These are phyloP conservation scores for Fusarium sp. DNA, from an alignment of 2,329 filamentous ascomycete species.

Conservation along the genomic window DNA sequence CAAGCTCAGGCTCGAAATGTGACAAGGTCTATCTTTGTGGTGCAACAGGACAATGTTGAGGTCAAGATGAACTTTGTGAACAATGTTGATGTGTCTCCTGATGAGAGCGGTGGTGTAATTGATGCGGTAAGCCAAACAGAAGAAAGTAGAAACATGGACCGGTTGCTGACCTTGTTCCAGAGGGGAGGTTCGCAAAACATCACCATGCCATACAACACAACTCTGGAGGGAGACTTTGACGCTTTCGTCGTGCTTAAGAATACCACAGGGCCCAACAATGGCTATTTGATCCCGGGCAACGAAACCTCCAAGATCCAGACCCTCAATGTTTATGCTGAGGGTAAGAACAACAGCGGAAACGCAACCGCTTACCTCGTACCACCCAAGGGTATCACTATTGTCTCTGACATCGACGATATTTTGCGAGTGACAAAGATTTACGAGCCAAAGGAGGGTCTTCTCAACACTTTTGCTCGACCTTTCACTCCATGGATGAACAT, in stretches of 20 bases:
- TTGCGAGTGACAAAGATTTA: conserved; percentile 85
- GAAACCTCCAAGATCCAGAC: conserved; percentile 71
- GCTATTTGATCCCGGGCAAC: conserved; percentile 69
- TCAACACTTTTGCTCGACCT: conserved; percentile 78
- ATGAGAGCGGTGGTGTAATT: conserved; percentile 63
- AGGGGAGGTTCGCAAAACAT: conserved; percentile 70
- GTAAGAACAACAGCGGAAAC: conserved; percentile 71
- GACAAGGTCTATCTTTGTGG: conserved; percentile 77
- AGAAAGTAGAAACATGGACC: too few relatives aligned
- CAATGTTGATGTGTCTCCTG: conserved; percentile 58
- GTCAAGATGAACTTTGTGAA: conserved; percentile 69
- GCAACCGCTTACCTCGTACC: conserved; percentile 81
- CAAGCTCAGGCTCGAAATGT: conserved; percentile 77
- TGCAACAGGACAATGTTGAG: conserved; percentile 73
- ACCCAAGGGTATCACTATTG: conserved; percentile 72
- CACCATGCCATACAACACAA: conserved; percentile 72
- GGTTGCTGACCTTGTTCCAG: conserved; percentile 27
- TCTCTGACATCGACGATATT: conserved; percentile 84
- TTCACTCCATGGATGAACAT: conserved; percentile 82
- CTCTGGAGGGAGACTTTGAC: conserved; percentile 76
- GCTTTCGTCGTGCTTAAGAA: conserved; percentile 72
- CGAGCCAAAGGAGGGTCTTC: conserved; percentile 74
- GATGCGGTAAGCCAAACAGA: conserved; percentile 48
- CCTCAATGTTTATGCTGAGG: conserved; percentile 73
- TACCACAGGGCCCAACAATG: conserved; percentile 58